Evolutionary conservation across 2,329 filamentous ascomycete species (phyloP), one percentile per base, ranked within the genome.

Genomic region (Alternaria arbusti): DNA sequence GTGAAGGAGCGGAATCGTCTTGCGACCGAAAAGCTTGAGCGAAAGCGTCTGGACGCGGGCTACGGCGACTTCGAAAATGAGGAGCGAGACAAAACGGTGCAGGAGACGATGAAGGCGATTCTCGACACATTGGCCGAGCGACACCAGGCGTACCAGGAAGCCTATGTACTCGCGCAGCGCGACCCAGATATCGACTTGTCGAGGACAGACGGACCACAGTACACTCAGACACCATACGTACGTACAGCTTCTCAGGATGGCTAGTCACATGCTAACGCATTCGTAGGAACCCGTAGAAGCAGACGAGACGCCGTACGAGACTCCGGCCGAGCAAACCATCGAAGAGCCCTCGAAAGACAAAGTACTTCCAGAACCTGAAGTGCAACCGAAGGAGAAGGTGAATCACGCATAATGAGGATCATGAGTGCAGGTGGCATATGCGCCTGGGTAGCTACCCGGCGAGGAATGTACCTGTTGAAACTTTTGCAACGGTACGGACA

Each of bases 1-100:
- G 87, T 91, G 64, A 94, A 92, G 83, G 96, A 99, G 83, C 86
- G 92, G 74, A 99, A 99, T 82, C 88, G 92, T 70, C 88, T 98
- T 71, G 86, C 89, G n/a, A 98, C 96, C 28, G 89, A 91, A 70
- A 85, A 85, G 57, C 80, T 85, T 61, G 93, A 97, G 83, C 86
- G 92, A 72, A 76, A 83, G 28, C 87, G 91, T 70, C 77, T 91
- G 59, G 85, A 90, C 68, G 85, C 92, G 52, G 89, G 90, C 26
- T 96, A 91, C 74, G 95, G 95, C 70, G 86, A 90, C 25, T 84
- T 83, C 47, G 92, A 97, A 82, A 84, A 87, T 46, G 81, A 85
- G 20, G 76, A 82, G 46, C 88, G 96, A 67, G 87, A 93, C 61
- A 80, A 80, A 52, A 85, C 86, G 82, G 94, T 97, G 84, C 86